phyloP scores from a whole-genome alignment of 2,329 filamentous ascomycete genomes.

The Penicillium sp. region DNA sequence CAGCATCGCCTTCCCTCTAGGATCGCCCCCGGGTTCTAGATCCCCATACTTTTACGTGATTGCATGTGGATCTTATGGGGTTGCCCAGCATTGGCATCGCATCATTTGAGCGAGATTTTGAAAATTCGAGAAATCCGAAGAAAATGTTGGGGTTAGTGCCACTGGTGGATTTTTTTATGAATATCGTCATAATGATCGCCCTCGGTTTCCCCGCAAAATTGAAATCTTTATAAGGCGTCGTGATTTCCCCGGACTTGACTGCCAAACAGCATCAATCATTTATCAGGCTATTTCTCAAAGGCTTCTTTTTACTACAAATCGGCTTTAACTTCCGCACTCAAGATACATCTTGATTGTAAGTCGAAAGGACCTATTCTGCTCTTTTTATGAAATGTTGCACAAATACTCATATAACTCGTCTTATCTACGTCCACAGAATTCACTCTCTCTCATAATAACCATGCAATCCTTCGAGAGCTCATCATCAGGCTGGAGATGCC shows the following conservation, averaged over 20 bases:
- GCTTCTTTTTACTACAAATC: neutral
- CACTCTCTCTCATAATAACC: conserved; percentile 6
- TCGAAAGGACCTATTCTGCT: neutral
- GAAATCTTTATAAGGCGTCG: conserved; percentile 15
- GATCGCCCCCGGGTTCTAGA: conserved; percentile 15
- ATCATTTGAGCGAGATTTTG: neutral
- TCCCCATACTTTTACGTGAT: conserved; percentile 23
- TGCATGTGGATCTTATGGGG: neutral
- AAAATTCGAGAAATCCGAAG: no score
- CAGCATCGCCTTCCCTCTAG: conserved; percentile 3
- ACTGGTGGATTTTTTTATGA: neutral
- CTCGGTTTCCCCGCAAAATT: conserved; percentile 18
- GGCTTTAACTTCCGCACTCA: conserved; percentile 1
- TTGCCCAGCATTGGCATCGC: conserved; percentile 6
- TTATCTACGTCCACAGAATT: neutral
- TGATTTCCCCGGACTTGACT: conserved; percentile 11
- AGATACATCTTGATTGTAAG: conserved; percentile 4
- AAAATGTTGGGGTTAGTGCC: neutral
- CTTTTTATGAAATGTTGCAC: neutral
- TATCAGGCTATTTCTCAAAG: conserved; percentile 5
- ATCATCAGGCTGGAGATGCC: conserved; percentile 18
- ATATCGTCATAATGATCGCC: conserved; percentile 25
- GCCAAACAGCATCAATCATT: neutral
- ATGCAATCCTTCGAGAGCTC: conserved; percentile 5
- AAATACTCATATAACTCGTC: neutral